Percentiles rank a stretch among this genome's conserved stretches.
Evolutionary conservation across 352 stramenopile species (phyloP).

Genomic region (Globisporangium emineosum): DNA sequence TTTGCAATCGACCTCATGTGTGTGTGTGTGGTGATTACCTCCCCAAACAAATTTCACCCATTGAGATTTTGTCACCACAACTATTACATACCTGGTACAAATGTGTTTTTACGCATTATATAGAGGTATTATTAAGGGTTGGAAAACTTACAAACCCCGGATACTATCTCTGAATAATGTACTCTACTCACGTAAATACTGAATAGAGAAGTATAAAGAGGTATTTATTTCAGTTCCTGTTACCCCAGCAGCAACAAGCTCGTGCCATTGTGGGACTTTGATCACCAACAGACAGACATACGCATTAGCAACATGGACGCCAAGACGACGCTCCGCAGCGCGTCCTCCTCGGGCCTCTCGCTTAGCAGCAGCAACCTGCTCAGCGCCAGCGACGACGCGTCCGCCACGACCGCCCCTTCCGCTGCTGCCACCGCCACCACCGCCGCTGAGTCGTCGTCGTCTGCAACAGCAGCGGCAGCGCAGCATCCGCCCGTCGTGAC

Average conservation of each 20-base stretch:
- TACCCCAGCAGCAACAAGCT: too few relatives aligned
- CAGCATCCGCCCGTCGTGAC: slow-evolving; percentile 24
- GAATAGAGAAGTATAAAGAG: too few relatives aligned
- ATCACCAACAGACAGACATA: slow-evolving; percentile 1
- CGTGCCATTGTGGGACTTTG: neutral
- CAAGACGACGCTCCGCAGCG: slow-evolving; percentile 16
- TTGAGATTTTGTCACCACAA: too few relatives aligned
- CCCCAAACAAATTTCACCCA: too few relatives aligned
- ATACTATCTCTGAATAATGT: too few relatives aligned
- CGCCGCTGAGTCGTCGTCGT: neutral
- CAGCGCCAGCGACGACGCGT: slow-evolving; percentile 17
- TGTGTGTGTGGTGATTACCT: too few relatives aligned
- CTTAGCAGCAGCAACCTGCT: slow-evolving; percentile 22
- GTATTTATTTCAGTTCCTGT: neutral
- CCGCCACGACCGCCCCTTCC: neutral
- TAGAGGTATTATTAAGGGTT: too few relatives aligned
- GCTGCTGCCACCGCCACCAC: neutral
- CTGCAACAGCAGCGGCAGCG: slow-evolving; percentile 5
- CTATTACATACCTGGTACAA: too few relatives aligned
- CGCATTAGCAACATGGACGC: slow-evolving; percentile 15
- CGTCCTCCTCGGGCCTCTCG: slow-evolving; percentile 13
- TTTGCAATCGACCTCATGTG: too few relatives aligned
- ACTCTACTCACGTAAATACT: too few relatives aligned
- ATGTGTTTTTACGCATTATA: too few relatives aligned
- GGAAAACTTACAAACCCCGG: too few relatives aligned